Evolutionary conservation across 2,329 filamentous ascomycete genomes (phyloP), one percentile per base, ranked within the genome.

Genomic region (Pseudogymnoascus sp.): DNA sequence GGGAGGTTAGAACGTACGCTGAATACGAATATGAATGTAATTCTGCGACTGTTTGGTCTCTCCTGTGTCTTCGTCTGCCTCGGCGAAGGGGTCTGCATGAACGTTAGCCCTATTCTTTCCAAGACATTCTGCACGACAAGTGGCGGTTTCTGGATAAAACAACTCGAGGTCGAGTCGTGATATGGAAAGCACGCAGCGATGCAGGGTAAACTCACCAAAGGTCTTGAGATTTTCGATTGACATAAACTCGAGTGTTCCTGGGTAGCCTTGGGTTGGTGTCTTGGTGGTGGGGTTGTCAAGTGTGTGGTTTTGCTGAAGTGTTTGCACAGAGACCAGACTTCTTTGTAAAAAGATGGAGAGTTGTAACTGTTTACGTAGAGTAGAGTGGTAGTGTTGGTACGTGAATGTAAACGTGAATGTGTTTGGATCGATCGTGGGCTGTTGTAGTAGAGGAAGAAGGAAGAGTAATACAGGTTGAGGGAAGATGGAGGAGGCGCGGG

Each of bases 21-120:
- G 94, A 78, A 97, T 97, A 80, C 94, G 92, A 80, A 99, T 97
- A 82, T 97, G 94, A 79, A 97, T 96, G 79, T 97, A 96, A 81
- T 96, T 95, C 82, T 96, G 91, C 77, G 90, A 87, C 84, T 94
- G 90, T 82, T 94, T 94, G 77, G 87, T 89, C 82, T 96, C 90
- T 84, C 92, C 92, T 79, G 89, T 92, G 80, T 96, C 92, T 88
- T 97, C 93, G 91, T 97, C 94, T 87, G 92, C 94, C 91, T 97
- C 94, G 89, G 94, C 94, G 91, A 99, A 99, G 89, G 94, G 94
- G 89, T 99, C 94, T 97, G 75, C 72, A 60, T 49, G 14, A 63
- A 62, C 11, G 64, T 69, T 67, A 66, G 69, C 65, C 58, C 42
- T 61, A 33, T 28, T 25, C n/a, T 28, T 59, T 60, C 16, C 19